phyloP scores from a whole-genome alignment of 2,329 filamentous ascomycete species.

The Aureobasidium sp. region DNA sequence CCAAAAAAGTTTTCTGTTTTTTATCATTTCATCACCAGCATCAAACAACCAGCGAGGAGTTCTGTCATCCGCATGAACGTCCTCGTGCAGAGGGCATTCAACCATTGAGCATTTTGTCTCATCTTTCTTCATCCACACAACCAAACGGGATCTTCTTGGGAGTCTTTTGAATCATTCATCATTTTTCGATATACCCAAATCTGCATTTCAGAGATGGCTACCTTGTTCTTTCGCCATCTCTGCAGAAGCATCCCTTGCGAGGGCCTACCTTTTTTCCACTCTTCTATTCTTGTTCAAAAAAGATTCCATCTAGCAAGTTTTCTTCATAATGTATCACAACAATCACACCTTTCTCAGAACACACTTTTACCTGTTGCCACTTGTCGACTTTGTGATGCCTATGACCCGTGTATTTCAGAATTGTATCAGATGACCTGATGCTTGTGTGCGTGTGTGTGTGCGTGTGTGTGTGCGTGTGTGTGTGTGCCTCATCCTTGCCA shows the following conservation, averaged over 20 bases:
- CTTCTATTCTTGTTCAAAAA: not conserved
- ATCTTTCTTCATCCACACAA: not conserved
- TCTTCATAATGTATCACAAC: conserved; percentile 1
- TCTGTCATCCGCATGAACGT: not conserved
- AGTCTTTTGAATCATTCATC: conserved; percentile 6
- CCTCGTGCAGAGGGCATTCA: not conserved
- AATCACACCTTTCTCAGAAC: not conserved
- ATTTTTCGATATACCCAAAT: not conserved
- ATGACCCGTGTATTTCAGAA: not conserved
- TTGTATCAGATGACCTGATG: not conserved
- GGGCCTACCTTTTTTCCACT: not conserved
- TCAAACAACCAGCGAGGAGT: conserved; percentile 8
- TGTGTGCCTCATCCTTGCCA: not conserved
- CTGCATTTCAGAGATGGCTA: not conserved
- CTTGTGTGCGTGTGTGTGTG: no score
- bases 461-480: not conserved
- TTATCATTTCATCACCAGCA: not conserved
- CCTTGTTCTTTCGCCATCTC: not conserved
- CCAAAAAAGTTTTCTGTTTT: conserved; percentile 3
- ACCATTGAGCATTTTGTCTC: not conserved
- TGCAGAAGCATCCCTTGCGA: conserved; percentile 4
- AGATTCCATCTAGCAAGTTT: not conserved
- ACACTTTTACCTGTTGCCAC: not conserved
- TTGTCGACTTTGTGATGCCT: not conserved
- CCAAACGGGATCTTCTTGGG: not conserved